Base-by-base conservation (phyloP, 352 stramenopile genomes). In the Hyaloperonospora arabidopsidis region DNA sequence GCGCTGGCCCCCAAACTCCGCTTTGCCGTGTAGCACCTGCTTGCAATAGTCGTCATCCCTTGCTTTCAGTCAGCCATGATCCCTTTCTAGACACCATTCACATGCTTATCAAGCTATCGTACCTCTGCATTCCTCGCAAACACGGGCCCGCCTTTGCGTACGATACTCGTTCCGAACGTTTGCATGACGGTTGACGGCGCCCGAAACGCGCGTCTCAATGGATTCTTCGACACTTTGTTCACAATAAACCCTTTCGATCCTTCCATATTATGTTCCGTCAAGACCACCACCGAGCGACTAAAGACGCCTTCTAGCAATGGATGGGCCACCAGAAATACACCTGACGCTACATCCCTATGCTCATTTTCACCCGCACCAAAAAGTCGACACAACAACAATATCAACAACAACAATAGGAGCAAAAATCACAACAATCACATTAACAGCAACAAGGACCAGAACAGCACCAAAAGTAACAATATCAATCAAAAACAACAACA, bases 171-270 rank as follows among this genome's bases (percentile, higher is more conserved):
- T 29, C 75, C 76, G 43, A 93, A 90, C 1, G 75, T 68, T 18
- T 58, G 54, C 62, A 76, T 72, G 44, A 89, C 76, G 18, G 65
- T 54, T 18, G 76, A 65, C 21, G 85, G 70, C 52, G 89, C 74
- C 21, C 79, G 70, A 56, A 88, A 93, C 7, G 58, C 52, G 21
- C 72, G 72, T 47, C 70, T 68, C 18, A 89, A 59, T 43, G 72
- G 62, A n/a, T 75, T 79, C 17, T 75, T 63, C 29, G 67, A 73
- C 40, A 74, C 49, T 34, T 77, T 72, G 54, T 90, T 93, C 28
- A 93, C 70, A 25, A 93, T 89, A 39, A 86, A 87, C 0, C 83
- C 83, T 35, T 74, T 77, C 21, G 79, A 83, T 17, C 73, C 74
- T 14, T 80, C 59, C 6, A 23, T 38, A 29, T 60, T 78, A 63